Percentiles rank a stretch among this genome's conserved stretches.
Conservation (phyloP, 305 asterid species). For the Petunia hybrid region DNA sequence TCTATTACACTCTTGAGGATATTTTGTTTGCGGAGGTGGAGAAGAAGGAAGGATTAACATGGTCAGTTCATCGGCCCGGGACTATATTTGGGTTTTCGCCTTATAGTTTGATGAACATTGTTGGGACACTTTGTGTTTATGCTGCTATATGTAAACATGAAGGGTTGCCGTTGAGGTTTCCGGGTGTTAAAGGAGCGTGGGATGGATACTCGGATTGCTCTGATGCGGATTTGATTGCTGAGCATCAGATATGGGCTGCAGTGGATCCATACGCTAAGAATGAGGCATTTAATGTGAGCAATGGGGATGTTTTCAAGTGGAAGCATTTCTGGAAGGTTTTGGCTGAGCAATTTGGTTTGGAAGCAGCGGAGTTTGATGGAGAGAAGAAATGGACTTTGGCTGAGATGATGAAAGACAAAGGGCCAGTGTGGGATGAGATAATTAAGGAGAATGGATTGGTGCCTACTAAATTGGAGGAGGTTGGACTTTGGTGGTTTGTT, state of each 20-base stretch:
- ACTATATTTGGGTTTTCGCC: constrained; percentile 68
- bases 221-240: constrained; percentile 67
- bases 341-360: constrained; percentile 58
- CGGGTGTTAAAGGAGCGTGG: constrained; percentile 68
- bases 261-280: constrained; percentile 64
- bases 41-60: constrained; percentile 51
- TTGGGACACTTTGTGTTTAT: constrained; percentile 56
- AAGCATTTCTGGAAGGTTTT: constrained; percentile 63
- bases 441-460: constrained; percentile 54
- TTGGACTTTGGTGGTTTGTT: constrained; percentile 65
- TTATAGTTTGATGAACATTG: constrained; percentile 58
- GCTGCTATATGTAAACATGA: constrained; percentile 72
- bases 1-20: constrained; percentile 68
- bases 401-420: constrained; percentile 66
- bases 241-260: constrained; percentile 72
- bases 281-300: constrained; percentile 65
- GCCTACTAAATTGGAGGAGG: constrained; percentile 60
- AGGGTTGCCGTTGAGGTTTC: constrained; percentile 51
- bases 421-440: constrained; percentile 64
- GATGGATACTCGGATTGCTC: constrained; percentile 58
- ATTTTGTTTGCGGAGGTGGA: constrained; percentile 41
- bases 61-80: constrained; percentile 72
- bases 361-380: constrained; percentile 51
- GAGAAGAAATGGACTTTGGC: constrained; percentile 50
- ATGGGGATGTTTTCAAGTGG: constrained; percentile 75